phyloP scores from a whole-genome alignment of 164 flowering plant species.

The Warburgia ugandensis region DNA sequence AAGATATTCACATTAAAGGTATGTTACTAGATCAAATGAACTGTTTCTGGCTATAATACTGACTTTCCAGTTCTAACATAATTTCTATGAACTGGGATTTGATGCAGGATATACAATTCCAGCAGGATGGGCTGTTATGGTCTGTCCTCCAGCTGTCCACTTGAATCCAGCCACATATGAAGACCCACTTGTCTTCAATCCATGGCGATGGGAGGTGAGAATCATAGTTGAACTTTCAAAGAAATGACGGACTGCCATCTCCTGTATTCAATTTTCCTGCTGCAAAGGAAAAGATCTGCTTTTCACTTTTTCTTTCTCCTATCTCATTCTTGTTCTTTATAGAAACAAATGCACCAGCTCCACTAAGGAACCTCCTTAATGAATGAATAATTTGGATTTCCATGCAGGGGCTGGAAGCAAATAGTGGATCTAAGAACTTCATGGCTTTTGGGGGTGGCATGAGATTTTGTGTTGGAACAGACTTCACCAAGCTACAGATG shows the following conservation, averaged over 20 bases:
- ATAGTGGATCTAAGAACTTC: conserved; percentile 28
- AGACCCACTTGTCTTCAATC: conserved; percentile 79
- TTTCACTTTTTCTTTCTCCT: background rate
- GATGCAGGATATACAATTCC: conserved; percentile 78
- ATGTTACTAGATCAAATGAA: background rate
- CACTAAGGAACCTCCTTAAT: background rate
- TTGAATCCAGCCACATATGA: conserved; percentile 61
- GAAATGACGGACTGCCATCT: background rate
- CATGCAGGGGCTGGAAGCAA: conserved; percentile 19
- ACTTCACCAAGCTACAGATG: conserved; percentile 30
- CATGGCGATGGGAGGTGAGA: conserved; percentile 83
- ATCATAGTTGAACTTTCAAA: background rate
- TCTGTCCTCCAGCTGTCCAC: conserved; percentile 90
- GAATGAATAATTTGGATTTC: background rate
- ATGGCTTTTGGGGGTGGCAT: conserved; percentile 44
- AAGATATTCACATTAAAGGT: conserved; percentile 27
- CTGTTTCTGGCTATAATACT: background rate
- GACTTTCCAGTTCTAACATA: background rate
- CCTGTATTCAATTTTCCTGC: background rate
- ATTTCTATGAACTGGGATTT: background rate
- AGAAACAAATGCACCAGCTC: too few relatives aligned
- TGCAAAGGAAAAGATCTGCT: background rate
- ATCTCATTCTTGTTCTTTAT: background rate
- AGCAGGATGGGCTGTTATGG: conserved; percentile 86
- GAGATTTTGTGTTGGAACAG: conserved; percentile 40